Evolutionary conservation across 1,139 yeast genomes (phyloP), one percentile per base, ranked within the genome.

Genomic region (Saccharomycopsis hybrid): DNA sequence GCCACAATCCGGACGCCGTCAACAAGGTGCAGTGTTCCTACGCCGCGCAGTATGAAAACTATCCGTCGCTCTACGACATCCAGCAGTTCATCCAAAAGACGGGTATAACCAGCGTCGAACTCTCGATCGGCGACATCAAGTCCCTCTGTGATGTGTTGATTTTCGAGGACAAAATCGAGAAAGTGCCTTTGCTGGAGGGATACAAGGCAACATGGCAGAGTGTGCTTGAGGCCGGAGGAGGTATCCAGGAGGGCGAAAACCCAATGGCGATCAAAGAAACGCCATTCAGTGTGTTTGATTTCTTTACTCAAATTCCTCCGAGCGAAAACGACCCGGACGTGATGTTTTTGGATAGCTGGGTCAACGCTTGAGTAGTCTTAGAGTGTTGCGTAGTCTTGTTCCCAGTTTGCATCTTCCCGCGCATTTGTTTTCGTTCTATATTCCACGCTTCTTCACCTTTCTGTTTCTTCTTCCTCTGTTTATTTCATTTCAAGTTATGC

Each of bases 131-230:
- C 42, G 96, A 92, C 62, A 81, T 94, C 51, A 73, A 90, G 51
- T 73, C 94, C 0, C 71, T 92, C 28, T 89, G 97, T 65, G 95
- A 89, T 57, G 97, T 92, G 18, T 70, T 92, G 44, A 81, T 85
- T 1, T 88, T 74, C 65, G 98, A 92, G 60, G 96, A 88, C 61
- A 85, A 84, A 64, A 65, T 92, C 50, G 97, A 89, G 62, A 70
- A 76, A 51, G 72, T 46, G 48, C 51, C 38, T 53, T 69, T 49
- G 69, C 73, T 42, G 71, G 71, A 3, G 56, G 60, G 64, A 11
- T 76, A 71, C 59, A 66, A 67, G 51, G 80, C 80, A 2, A 72
- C 79, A 2, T 73, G 77, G 76, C 69, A 76, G 51, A 77, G 85
- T 59, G 77, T 82, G 1, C 61, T 79, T 42, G 85, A 78, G 57